These are phyloP conservation scores for Geosmithia morbida DNA, from an alignment of 2,329 filamentous ascomycete species.

Conservation along the genomic window DNA sequence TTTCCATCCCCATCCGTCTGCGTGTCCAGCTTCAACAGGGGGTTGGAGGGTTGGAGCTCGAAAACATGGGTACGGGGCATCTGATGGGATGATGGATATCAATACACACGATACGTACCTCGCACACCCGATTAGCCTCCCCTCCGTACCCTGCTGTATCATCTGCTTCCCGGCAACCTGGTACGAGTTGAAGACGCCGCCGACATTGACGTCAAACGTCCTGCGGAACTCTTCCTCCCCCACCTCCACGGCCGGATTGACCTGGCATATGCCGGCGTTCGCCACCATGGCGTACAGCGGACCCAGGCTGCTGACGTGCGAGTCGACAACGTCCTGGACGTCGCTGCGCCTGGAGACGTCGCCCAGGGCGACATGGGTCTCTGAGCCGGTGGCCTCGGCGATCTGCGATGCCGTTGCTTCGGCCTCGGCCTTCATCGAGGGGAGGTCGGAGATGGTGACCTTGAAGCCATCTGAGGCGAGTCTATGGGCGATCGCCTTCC, in stretches of 20 bases:
- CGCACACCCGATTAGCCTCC: neutral
- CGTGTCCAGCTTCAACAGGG: too few species aligned
- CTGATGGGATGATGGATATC: too few species aligned
- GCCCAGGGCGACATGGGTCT: constrained; percentile 38
- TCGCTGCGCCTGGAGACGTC: constrained; percentile 44
- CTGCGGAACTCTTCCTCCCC: constrained; percentile 39
- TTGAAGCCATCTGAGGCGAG: constrained; percentile 52
- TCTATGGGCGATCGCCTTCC: constrained; percentile 47
- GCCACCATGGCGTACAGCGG: constrained; percentile 34
- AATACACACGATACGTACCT: constrained; percentile 4
- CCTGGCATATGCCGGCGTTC: constrained; percentile 47
- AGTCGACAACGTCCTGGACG: constrained; percentile 34
- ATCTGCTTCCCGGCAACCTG: constrained; percentile 47
- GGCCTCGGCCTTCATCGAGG: constrained; percentile 19
- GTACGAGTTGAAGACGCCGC: constrained; percentile 52
- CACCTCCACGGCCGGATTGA: constrained; percentile 39
- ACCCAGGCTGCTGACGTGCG: constrained; percentile 35
- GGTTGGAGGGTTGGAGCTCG: too few species aligned
- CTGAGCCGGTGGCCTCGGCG: constrained; percentile 27
- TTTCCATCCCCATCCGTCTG: too few species aligned
- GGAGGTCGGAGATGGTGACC: constrained; percentile 31
- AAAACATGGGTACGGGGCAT: too few species aligned
- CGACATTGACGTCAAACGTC: constrained; percentile 52
- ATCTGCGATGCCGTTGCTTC: constrained; percentile 40
- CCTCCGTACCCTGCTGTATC: constrained; percentile 40